Evolutionary conservation across 352 stramenopile genomes (phyloP).

Genomic region (Globisporangium canariense): DNA sequence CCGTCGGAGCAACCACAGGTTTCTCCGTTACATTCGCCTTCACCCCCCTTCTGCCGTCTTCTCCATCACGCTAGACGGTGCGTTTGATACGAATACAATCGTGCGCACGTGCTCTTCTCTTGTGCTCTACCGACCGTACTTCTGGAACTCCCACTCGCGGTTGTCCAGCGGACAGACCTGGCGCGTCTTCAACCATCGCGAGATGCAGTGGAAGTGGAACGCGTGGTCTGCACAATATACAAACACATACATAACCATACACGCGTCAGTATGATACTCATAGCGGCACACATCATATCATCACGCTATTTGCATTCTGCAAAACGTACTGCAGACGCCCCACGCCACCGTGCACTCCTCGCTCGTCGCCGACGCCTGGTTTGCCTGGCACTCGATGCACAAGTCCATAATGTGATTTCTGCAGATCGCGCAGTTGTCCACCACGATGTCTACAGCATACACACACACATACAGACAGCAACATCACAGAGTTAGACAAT

Average conservation of each 20-base stretch:
- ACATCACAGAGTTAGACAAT: not conserved
- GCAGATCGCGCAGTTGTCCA: conserved; percentile 97
- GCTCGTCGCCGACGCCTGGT: conserved; percentile 85
- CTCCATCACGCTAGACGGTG: no score
- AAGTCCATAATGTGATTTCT: conserved; percentile 99
- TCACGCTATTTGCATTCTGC: conserved; percentile 5
- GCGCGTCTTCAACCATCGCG: conserved; percentile 98
- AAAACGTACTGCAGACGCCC: conserved; percentile 80
- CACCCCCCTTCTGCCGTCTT: not conserved
- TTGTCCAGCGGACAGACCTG: conserved; percentile 99
- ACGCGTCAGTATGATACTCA: conserved; percentile 35
- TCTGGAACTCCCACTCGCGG: conserved; percentile 99
- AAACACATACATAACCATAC: conserved; percentile 14
- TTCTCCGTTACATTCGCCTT: not conserved
- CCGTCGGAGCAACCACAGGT: not conserved
- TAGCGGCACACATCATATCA: conserved; percentile 11
- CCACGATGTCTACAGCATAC: conserved; percentile 62
- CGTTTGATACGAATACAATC: not conserved
- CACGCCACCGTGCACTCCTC: conserved; percentile 87
- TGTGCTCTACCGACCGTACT: conserved; percentile 84
- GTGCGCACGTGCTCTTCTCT: not conserved
- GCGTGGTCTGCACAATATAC: conserved; percentile 93
- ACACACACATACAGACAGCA: conserved; percentile 10
- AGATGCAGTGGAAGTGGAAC: conserved; percentile 99
- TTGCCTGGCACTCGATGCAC: conserved; percentile 98